These are phyloP conservation scores for Starmera dryadoides DNA, from an alignment of 805 yeast genomes.

Conservation along the genomic window DNA sequence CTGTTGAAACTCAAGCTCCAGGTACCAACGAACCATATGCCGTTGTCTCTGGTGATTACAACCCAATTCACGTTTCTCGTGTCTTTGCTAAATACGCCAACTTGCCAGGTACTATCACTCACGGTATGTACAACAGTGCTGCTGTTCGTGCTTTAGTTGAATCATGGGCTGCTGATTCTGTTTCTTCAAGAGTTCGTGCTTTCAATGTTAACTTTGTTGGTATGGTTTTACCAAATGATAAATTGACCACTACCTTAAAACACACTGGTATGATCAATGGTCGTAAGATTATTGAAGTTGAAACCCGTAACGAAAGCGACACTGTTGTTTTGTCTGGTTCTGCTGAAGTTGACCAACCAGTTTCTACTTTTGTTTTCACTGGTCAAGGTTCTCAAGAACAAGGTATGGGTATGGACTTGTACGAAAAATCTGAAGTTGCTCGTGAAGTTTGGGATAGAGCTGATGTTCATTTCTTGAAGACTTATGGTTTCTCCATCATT, in stretches of 20 bases:
- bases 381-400: slow-evolving; percentile 99
- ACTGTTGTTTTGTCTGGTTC: slow-evolving; percentile 84
- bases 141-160: slow-evolving; percentile 92
- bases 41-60: slow-evolving; percentile 95
- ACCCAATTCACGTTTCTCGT: slow-evolving; percentile 96
- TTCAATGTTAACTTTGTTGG: slow-evolving; percentile 87
- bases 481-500: slow-evolving; percentile 95
- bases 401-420: slow-evolving; percentile 99
- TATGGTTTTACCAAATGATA: slow-evolving; percentile 96
- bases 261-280: slow-evolving; percentile 99
- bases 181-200: slow-evolving; percentile 92
- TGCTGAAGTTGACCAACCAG: slow-evolving; percentile 98
- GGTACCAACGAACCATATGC: slow-evolving; percentile 96
- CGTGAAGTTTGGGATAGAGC: slow-evolving; percentile 97
- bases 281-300: slow-evolving; percentile 92
- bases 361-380: slow-evolving; percentile 92
- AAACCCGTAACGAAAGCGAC: slow-evolving; percentile 76
- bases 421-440: slow-evolving; percentile 86
- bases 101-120: slow-evolving; percentile 96
- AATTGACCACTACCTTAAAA: slow-evolving; percentile 77
- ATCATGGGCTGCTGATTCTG: slow-evolving; percentile 97
- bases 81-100: slow-evolving; percentile 90
- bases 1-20: slow-evolving; percentile 67
- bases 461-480: slow-evolving; percentile 82
- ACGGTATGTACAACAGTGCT: slow-evolving; percentile 98